phyloP scores from a whole-genome alignment of 163 green algal species.

The Scenedesmus sp. region DNA sequence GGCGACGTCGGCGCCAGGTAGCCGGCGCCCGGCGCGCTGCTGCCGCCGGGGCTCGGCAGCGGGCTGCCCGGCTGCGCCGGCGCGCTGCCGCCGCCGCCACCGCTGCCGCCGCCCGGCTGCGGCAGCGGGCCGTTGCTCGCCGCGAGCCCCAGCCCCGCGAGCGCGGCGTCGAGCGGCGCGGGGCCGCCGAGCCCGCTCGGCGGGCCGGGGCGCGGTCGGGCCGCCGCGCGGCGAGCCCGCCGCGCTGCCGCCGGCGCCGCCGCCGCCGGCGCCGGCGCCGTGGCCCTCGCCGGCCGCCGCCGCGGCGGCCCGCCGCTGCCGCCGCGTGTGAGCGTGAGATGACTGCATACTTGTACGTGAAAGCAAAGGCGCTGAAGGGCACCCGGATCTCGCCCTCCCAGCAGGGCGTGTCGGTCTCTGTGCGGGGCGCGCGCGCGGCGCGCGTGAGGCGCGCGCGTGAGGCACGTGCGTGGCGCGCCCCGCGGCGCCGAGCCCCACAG shows the following conservation, averaged over 20 bases:
- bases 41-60: not conserved
- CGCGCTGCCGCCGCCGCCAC: not conserved
- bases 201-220: too few relatives aligned
- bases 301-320: constrained; percentile 42
- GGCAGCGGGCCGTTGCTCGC: not conserved
- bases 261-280: constrained; percentile 2
- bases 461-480: too few relatives aligned
- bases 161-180: not conserved
- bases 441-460: too few relatives aligned
- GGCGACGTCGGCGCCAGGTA: too few relatives aligned
- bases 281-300: constrained; percentile 13
- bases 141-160: not conserved
- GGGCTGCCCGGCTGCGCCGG: not conserved
- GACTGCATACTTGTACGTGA: constrained; percentile 89
- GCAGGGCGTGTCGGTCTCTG: constrained; percentile 44
- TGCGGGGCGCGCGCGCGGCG: too few relatives aligned
- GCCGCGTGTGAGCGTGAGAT: constrained; percentile 33
- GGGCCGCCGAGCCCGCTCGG: too few relatives aligned
- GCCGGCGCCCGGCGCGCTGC: not conserved
- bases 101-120: not conserved
- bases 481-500: too few relatives aligned
- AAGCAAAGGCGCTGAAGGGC: constrained; percentile 67
- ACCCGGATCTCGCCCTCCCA: constrained; percentile 81
- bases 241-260: too few relatives aligned
- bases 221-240: too few relatives aligned